Percentiles rank a stretch among this genome's conserved stretches.
Conservation (phyloP, 176 grass and related monocot species). For the Canna indica region DNA sequence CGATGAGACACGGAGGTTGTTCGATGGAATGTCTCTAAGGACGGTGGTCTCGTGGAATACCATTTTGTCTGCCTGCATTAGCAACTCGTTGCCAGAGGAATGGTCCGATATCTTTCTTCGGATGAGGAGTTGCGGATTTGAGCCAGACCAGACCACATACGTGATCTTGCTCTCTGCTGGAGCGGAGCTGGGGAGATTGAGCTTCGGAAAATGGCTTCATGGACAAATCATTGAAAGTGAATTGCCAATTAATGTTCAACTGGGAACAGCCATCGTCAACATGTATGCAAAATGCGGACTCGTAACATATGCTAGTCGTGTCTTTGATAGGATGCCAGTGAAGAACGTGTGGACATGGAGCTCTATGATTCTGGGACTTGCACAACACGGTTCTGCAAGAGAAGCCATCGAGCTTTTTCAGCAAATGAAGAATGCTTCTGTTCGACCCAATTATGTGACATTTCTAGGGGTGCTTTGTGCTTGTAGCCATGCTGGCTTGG, state of each 20-base stretch:
- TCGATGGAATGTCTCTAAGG: conserved; percentile 40
- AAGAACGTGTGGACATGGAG: conserved; percentile 65
- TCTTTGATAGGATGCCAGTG: conserved; percentile 30
- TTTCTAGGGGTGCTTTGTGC: conserved; percentile 41
- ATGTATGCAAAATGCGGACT: conserved; percentile 52
- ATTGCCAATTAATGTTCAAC: conserved; percentile 33
- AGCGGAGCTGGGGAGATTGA: conserved; percentile 31
- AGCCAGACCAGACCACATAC: conserved; percentile 36
- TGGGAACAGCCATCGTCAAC: conserved; percentile 35
- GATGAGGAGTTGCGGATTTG: conserved; percentile 30
- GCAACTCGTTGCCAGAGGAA: conserved; percentile 3
- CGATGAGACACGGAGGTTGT: conserved; percentile 20
- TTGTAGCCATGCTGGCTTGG: conserved; percentile 43
- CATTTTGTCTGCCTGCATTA: conserved; percentile 22
- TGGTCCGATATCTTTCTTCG: conserved; percentile 9
- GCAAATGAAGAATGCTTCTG: conserved; percentile 24
- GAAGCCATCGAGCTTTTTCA: conserved; percentile 33
- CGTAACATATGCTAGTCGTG: conserved; percentile 11
- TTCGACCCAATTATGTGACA: conserved; percentile 42
- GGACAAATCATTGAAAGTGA: conserved; percentile 26
- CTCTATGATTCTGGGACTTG: conserved; percentile 42
- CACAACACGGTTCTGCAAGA: conserved; percentile 28
- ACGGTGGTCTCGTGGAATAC: conserved; percentile 56
- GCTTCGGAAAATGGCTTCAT: conserved; percentile 38
- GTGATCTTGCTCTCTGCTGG: conserved; percentile 40